A percentile compares a stretch with the other conserved stretches of the same genome.
These are phyloP conservation scores for Bifiguratus adelaidae DNA, from an alignment of 192 early-diverging fungal genomes.

Conservation along the genomic window DNA sequence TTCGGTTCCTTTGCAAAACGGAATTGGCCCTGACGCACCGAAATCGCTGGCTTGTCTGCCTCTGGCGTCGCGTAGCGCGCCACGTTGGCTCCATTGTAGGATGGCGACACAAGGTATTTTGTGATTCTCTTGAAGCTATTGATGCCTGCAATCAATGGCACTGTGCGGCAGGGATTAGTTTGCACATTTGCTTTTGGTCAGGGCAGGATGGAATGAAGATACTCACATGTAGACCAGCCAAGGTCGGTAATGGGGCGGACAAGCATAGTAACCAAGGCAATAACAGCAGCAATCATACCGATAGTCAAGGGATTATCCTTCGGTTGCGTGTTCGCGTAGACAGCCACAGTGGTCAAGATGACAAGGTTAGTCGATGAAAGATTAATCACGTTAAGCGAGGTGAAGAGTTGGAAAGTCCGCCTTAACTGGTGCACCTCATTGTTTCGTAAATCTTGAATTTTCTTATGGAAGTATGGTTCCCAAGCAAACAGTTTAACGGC, in stretches of 20 bases:
- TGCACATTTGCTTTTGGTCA: too few relatives aligned
- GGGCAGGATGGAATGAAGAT: too few relatives aligned
- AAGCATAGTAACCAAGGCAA: not conserved
- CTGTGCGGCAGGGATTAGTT: too few relatives aligned
- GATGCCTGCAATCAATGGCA: too few relatives aligned
- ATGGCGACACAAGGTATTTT: too few relatives aligned
- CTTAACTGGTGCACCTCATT: not conserved
- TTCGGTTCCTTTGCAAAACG: too few relatives aligned
- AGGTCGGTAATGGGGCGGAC: too few relatives aligned
- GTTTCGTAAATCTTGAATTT: not conserved
- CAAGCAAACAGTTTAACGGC: slow-evolving; percentile 71
- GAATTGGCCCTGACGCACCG: too few relatives aligned
- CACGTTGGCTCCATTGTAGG: not conserved
- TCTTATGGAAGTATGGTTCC: slow-evolving; percentile 24
- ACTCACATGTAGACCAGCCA: too few relatives aligned
- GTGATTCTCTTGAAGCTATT: too few relatives aligned
- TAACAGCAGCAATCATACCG: not conserved
- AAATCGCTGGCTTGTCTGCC: not conserved
- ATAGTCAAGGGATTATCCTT: not conserved
- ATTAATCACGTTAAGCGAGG: not conserved
- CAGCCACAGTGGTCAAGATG: slow-evolving; percentile 66
- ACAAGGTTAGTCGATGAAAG: slow-evolving; percentile 42
- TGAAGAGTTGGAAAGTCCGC: not conserved
- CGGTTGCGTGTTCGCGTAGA: slow-evolving; percentile 45
- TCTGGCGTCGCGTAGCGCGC: slow-evolving; percentile 3